Conservation (phyloP, 106 monocot genomes). For the Acanthochlamys bracteata region DNA sequence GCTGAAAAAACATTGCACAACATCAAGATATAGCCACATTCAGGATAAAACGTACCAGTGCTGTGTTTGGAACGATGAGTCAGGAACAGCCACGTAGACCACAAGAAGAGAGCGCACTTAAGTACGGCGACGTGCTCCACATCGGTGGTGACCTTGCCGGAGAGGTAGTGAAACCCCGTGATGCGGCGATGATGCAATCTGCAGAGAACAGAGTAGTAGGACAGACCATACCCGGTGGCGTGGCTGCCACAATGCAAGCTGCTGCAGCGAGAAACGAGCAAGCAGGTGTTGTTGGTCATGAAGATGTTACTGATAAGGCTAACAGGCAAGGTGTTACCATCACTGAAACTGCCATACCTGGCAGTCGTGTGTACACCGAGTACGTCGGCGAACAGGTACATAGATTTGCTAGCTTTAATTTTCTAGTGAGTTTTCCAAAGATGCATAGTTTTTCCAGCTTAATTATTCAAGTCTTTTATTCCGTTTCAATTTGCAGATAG, state of each 20-base stretch:
- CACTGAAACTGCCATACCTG: conserved; percentile 16
- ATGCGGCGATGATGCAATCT: conserved; percentile 45
- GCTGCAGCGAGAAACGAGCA: conserved; percentile 26
- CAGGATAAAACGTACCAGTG: too few species aligned
- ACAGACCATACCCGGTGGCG: conserved; percentile 16
- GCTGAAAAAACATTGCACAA: too few species aligned
- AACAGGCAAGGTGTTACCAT: conserved; percentile 15
- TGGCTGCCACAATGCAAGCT: conserved; percentile 35
- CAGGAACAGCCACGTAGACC: conserved; percentile 17
- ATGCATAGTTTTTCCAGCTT: background rate
- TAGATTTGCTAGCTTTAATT: background rate
- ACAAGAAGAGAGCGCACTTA: background rate
- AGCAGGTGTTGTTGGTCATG: conserved; percentile 15
- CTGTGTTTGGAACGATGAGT: conserved; percentile 9
- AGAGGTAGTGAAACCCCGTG: conserved; percentile 17
- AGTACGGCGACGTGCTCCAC: conserved; percentile 30
- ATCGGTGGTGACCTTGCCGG: conserved; percentile 6
- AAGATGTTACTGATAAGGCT: background rate
- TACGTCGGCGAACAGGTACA: conserved; percentile 14
- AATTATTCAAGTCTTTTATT: background rate
- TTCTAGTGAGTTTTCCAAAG: background rate
- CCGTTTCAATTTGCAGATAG: background rate
- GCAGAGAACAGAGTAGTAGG: conserved; percentile 24
- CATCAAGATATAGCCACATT: too few species aligned
- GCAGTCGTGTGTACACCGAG: conserved; percentile 29